Percentiles rank a stretch among this genome's conserved stretches.
phyloP scores from a whole-genome alignment of 2,329 filamentous ascomycete genomes.

The Myrmaecium sp. region DNA sequence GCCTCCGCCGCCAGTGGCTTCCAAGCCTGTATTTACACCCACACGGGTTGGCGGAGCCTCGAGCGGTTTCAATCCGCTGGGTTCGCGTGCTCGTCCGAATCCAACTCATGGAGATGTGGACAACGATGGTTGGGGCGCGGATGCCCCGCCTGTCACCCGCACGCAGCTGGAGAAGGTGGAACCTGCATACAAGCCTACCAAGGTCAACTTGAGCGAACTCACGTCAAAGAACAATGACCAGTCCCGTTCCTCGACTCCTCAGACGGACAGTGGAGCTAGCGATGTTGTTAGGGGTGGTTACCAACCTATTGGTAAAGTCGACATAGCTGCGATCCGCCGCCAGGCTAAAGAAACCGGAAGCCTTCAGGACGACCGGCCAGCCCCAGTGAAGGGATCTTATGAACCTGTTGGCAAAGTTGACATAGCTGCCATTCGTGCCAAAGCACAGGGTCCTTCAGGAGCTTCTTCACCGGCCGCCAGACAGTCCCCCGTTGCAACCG shows the following conservation, averaged over 20 bases:
- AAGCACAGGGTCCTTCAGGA: constrained; percentile 48
- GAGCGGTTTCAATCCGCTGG: constrained; percentile 50
- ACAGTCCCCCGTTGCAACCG: constrained; percentile 28
- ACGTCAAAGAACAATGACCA: constrained; percentile 54
- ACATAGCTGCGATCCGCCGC: constrained; percentile 77
- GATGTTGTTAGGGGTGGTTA: constrained; percentile 76
- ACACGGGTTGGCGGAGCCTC: constrained; percentile 37
- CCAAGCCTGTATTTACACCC: constrained; percentile 85
- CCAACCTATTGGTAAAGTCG: constrained; percentile 91
- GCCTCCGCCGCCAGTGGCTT: constrained; percentile 54
- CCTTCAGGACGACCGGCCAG: constrained; percentile 56
- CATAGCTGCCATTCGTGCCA: constrained; percentile 81
- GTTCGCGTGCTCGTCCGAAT: constrained; percentile 38
- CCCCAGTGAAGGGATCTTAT: constrained; percentile 79
- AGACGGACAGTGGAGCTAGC: too few relatives aligned
- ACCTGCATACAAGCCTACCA: constrained; percentile 85
- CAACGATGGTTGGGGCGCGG: constrained; percentile 82
- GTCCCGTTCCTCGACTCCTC: constrained; percentile 38
- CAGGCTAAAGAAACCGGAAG: constrained; percentile 45
- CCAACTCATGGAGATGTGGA: constrained; percentile 43
- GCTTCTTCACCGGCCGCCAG: constrained; percentile 17
- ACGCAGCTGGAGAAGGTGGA: constrained; percentile 82
- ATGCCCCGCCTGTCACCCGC: constrained; percentile 80
- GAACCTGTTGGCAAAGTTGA: constrained; percentile 94
- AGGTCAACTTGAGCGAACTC: constrained; percentile 81